phyloP scores from a whole-genome alignment of 148 eudicot species.

The Rhododendron ferrugineum region DNA sequence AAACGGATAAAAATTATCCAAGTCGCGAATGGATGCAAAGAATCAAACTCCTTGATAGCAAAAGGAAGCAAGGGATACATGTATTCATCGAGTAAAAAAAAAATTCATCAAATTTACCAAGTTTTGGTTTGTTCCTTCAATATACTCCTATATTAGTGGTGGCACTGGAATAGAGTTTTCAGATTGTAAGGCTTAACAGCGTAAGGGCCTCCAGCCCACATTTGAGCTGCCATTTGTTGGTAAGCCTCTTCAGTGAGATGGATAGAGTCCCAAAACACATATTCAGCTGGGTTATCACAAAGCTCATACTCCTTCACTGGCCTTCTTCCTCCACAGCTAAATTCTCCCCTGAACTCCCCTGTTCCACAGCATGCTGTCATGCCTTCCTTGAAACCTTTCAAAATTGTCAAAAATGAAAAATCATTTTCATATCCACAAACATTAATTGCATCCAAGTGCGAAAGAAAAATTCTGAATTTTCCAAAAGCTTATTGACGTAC shows the following conservation, averaged over 20 bases:
- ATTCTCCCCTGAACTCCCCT: conserved; percentile 26
- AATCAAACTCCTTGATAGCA: not conserved
- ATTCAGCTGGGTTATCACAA: conserved; percentile 25
- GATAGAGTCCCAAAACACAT: conserved; percentile 41
- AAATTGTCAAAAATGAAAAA: not conserved
- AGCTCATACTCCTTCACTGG: conserved; percentile 28
- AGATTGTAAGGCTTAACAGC: conserved; percentile 15
- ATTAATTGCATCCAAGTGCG: not conserved
- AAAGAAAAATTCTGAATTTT: not conserved
- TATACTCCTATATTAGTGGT: not conserved
- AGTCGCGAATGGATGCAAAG: not conserved
- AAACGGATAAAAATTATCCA: too few relatives aligned
- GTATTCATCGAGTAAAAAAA: not conserved
- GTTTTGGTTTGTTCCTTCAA: not conserved
- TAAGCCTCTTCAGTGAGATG: conserved; percentile 34
- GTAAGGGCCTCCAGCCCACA: conserved; percentile 22
- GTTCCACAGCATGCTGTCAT: conserved; percentile 33
- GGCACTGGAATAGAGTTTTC: conserved; percentile 7
- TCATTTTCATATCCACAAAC: not conserved
- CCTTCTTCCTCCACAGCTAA: conserved; percentile 40
- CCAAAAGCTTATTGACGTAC: not conserved
- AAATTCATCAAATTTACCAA: not conserved
- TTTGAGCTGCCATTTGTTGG: conserved; percentile 33
- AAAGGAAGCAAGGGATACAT: not conserved
- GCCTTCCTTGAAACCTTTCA: conserved; percentile 31